A percentile compares a stretch with the other conserved stretches of the same genome.
phyloP scores from a whole-genome alignment of 768 basidiomycete species.

The Suillus fuscotomentosus region DNA sequence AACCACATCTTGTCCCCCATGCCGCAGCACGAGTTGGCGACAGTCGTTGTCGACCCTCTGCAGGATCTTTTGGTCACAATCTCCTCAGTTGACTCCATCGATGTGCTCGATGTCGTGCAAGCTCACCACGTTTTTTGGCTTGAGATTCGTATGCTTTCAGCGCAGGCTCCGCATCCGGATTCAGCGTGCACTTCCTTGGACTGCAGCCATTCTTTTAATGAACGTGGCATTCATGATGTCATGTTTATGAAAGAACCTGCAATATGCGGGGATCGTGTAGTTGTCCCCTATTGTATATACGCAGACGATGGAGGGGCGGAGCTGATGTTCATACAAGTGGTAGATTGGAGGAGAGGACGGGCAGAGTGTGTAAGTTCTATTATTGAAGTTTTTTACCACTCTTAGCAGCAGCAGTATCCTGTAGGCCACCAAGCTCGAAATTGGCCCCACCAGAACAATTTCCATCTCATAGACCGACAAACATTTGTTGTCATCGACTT shows the following conservation, averaged over 20 bases:
- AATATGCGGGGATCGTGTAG: background rate
- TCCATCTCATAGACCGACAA: background rate
- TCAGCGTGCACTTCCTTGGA: background rate
- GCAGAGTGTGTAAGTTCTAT: background rate
- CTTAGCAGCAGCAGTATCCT: background rate
- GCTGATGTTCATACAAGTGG: background rate
- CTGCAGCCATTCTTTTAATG: background rate
- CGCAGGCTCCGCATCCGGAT: background rate
- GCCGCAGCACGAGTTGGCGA: background rate
- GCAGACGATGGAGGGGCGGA: background rate
- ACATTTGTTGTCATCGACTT: background rate
- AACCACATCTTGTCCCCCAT: too few species aligned
- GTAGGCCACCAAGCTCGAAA: background rate
- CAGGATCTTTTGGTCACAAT: background rate
- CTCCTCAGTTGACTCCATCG: background rate
- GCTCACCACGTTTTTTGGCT: background rate
- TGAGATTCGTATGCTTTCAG: background rate
- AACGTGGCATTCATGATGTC: background rate
- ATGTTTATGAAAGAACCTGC: background rate
- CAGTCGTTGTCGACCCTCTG: background rate
- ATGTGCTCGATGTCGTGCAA: background rate
- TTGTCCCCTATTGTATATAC: background rate
- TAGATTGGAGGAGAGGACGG: background rate
- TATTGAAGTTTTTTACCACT: background rate
- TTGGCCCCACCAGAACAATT: background rate